Percentiles rank a stretch among this genome's conserved stretches.
These are phyloP conservation scores for Baffinella frigidus DNA, from an alignment of 208 protist genomes.

Conservation along the genomic window DNA sequence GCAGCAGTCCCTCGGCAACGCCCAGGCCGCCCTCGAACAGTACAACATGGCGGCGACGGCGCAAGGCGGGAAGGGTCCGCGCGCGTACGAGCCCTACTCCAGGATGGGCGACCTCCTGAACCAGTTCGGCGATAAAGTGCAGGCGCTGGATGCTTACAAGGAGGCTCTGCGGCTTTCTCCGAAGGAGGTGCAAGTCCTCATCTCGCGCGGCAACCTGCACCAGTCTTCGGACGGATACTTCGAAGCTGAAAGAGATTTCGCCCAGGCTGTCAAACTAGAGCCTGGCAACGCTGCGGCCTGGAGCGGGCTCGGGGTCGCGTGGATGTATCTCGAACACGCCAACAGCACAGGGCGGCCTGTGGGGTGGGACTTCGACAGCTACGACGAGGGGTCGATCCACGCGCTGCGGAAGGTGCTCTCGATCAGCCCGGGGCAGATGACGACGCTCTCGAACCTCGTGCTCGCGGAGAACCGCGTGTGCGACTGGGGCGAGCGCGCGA, in stretches of 20 bases:
- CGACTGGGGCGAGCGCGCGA: background rate
- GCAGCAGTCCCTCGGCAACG: background rate
- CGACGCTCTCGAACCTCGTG: constrained; percentile 29
- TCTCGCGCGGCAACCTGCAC: too few relatives aligned
- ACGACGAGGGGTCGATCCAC: background rate
- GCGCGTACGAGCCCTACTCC: background rate
- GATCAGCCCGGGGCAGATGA: background rate
- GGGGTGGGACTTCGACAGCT: background rate
- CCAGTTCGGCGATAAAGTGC: background rate
- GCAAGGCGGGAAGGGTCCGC: background rate
- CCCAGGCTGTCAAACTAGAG: background rate
- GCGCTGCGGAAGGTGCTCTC: background rate
- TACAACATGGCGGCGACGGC: background rate
- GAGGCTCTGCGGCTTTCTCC: background rate
- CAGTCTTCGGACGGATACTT: too few relatives aligned
- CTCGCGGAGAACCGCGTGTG: constrained; percentile 35
- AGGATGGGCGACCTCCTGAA: constrained; percentile 51
- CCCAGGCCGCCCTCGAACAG: background rate
- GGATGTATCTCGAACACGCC: too few relatives aligned
- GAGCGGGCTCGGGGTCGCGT: constrained; percentile 1
- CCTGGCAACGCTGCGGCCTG: background rate
- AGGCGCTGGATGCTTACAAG: background rate
- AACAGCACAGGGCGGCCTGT: too few relatives aligned
- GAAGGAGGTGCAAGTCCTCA: too few relatives aligned
- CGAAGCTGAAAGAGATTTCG: too few relatives aligned